phyloP scores from a whole-genome alignment of 441 rosid species.

The Eruca vesicaria region DNA sequence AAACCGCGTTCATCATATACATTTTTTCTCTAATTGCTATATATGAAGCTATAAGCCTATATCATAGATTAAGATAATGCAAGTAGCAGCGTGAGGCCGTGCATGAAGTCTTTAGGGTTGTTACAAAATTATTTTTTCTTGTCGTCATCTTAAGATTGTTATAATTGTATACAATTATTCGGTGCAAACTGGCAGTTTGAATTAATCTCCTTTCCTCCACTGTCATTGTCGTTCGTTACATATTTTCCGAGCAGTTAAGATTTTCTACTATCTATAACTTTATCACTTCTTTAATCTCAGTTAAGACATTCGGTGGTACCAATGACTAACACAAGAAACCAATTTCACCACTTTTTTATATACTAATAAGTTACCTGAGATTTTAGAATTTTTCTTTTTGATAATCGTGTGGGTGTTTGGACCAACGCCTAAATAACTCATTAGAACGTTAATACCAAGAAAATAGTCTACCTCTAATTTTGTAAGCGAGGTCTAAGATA shows the following conservation, averaged over 20 bases:
- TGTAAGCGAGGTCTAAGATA: too few species aligned
- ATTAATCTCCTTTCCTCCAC: slow-evolving; percentile 2
- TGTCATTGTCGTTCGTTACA: slow-evolving; percentile 32
- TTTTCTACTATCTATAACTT: slow-evolving; percentile 1
- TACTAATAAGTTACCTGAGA: neutral
- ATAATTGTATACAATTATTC: neutral
- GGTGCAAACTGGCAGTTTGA: slow-evolving; percentile 35
- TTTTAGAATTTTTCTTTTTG: too few species aligned
- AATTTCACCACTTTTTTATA: neutral
- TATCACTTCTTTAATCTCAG: neutral
- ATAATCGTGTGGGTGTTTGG: neutral
- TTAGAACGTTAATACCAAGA: too few species aligned
- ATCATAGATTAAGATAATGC: slow-evolving; percentile 5
- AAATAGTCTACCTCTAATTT: too few species aligned
- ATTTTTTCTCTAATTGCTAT: neutral
- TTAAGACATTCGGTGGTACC: slow-evolving; percentile 3
- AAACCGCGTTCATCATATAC: neutral
- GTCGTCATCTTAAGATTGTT: slow-evolving; percentile 16
- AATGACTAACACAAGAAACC: neutral
- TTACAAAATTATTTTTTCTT: neutral
- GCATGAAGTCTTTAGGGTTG: slow-evolving; percentile 30
- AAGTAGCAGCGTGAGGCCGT: slow-evolving; percentile 10
- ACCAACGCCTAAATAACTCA: neutral
- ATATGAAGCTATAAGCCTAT: neutral
- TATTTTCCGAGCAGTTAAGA: slow-evolving; percentile 26